Percentiles rank a stretch among this genome's conserved stretches.
These are phyloP conservation scores for Hypoxylon fragiforme DNA, from an alignment of 495 filamentous ascomycete genomes.

Conservation along the genomic window DNA sequence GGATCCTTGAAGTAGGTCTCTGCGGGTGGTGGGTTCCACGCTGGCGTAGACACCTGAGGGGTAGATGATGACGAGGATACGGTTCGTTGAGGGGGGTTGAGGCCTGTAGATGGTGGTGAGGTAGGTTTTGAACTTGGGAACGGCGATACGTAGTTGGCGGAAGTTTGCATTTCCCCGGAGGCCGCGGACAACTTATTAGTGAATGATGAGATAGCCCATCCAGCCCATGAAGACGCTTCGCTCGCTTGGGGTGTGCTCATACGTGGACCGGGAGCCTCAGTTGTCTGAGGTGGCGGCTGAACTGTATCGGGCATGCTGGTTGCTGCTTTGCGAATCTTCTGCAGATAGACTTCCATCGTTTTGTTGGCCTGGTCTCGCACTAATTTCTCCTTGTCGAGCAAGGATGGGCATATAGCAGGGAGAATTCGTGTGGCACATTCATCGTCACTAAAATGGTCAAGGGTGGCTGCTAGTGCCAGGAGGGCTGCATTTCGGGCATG, in stretches of 20 bases:
- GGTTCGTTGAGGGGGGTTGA: conserved; percentile 26
- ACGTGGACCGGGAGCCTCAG: conserved; percentile 58
- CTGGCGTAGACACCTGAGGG: conserved; percentile 54
- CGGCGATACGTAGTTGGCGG: conserved; percentile 4
- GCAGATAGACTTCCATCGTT: conserved; percentile 85
- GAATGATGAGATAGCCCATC: conserved; percentile 99
- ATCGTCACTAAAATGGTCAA: conserved; percentile 84
- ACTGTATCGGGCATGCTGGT: conserved; percentile 79
- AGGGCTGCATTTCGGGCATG: conserved; percentile 89
- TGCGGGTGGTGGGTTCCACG: too few relatives aligned
- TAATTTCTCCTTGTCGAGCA: conserved; percentile 88
- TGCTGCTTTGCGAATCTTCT: conserved; percentile 77
- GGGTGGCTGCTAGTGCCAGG: conserved; percentile 80
- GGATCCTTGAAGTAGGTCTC: conserved; percentile 49
- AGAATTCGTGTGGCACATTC: conserved; percentile 85
- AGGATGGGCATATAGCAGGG: conserved; percentile 75
- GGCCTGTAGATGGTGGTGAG: conserved; percentile 22
- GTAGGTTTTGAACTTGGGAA: too few relatives aligned
- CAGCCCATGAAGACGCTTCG: conserved; percentile 74
- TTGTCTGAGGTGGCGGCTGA: conserved; percentile 52
- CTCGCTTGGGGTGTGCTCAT: conserved; percentile 72
- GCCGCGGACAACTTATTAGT: conserved; percentile 88
- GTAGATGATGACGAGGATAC: conserved; percentile 47
- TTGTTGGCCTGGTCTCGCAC: conserved; percentile 90
- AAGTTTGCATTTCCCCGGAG: conserved; percentile 75